Evolutionary conservation across 371 early-diverging fungal genomes (phyloP).

Genomic region (Mucor racemosus): DNA sequence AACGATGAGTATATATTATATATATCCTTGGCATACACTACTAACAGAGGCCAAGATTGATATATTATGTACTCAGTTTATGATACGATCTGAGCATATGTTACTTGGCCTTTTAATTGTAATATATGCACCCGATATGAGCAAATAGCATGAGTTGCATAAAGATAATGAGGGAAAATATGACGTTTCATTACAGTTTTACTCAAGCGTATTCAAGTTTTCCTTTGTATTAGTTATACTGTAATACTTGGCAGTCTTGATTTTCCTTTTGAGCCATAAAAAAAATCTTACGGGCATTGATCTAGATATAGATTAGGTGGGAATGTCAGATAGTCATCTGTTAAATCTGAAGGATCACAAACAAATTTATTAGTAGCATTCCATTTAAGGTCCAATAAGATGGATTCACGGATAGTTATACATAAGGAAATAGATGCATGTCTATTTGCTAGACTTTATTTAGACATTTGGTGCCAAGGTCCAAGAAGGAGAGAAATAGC

Average conservation of each 20-base stretch:
- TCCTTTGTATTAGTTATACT: no score
- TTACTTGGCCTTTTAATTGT: background rate
- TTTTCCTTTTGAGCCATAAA: background rate
- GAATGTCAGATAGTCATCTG: conserved; percentile 1
- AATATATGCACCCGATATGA: background rate
- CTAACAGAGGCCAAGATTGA: background rate
- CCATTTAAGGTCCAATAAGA: background rate
- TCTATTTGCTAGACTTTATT: conserved; percentile 4
- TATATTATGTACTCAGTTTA: background rate
- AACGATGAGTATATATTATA: background rate
- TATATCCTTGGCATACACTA: background rate
- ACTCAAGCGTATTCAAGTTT: background rate
- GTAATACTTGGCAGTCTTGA: background rate
- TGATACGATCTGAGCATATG: background rate
- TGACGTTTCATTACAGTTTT: background rate
- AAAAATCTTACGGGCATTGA: background rate
- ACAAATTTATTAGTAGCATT: background rate
- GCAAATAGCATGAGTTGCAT: background rate
- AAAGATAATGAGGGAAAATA: background rate
- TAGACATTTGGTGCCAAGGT: conserved; percentile 3
- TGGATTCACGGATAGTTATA: background rate
- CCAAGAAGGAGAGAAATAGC: background rate
- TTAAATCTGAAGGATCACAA: conserved; percentile 1
- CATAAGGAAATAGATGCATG: conserved; percentile 1
- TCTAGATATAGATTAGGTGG: background rate